phyloP scores from a whole-genome alignment of 2,329 filamentous ascomycete species.

The Claviceps maximensis region DNA sequence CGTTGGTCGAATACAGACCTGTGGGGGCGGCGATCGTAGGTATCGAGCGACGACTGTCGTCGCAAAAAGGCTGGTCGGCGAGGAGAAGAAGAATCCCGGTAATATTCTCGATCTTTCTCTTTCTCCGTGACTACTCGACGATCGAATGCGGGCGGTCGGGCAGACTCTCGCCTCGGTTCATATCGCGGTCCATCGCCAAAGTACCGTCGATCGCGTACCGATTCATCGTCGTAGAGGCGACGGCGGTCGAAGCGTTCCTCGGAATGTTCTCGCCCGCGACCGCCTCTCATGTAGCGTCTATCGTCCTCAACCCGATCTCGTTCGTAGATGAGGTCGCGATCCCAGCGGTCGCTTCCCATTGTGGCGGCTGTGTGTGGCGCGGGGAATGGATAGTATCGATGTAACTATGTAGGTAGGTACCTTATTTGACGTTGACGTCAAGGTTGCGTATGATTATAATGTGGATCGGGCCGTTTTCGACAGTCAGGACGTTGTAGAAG shows the following conservation, averaged over 20 bases:
- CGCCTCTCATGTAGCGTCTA: conserved; percentile 26
- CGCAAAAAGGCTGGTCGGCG: conserved; percentile 56
- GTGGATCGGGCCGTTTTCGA: background rate
- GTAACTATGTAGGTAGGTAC: too few species aligned
- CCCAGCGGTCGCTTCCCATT: conserved; percentile 32
- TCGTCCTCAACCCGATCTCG: conserved; percentile 37
- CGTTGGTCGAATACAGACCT: conserved; percentile 35
- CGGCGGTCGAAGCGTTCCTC: conserved; percentile 37
- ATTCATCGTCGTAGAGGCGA: conserved; percentile 32
- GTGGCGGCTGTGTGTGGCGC: conserved; percentile 1
- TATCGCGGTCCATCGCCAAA: conserved; percentile 41
- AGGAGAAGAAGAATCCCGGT: conserved; percentile 36
- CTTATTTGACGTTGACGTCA: too few species aligned
- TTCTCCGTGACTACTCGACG: conserved; percentile 42
- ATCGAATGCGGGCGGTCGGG: conserved; percentile 30
- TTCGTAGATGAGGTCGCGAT: conserved; percentile 37
- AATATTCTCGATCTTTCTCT: conserved; percentile 37
- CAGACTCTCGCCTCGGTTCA: conserved; percentile 18
- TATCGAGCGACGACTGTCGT: conserved; percentile 80
- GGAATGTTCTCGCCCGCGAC: conserved; percentile 30
- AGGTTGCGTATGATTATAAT: background rate
- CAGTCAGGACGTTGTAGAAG: too few species aligned
- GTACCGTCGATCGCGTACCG: conserved; percentile 36
- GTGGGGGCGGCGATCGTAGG: conserved; percentile 64
- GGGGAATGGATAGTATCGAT: background rate